Evolutionary conservation across 2,329 filamentous ascomycete species (phyloP), one percentile per base, ranked within the genome.

Genomic region (Exophiala mesophila): DNA sequence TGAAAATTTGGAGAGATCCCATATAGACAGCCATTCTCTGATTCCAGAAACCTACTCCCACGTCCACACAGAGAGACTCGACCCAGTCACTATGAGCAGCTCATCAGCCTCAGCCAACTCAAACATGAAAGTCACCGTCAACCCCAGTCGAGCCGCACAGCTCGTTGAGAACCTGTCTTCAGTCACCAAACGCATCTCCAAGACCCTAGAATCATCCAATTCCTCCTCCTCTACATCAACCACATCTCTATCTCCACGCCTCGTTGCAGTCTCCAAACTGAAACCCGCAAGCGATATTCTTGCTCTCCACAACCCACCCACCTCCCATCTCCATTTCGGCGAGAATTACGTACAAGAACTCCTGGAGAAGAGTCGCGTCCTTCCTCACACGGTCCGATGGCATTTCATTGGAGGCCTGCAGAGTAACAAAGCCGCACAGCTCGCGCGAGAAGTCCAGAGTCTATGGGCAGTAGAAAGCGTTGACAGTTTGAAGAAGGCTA

Each of bases 321-420:
- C 69, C 20, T 64, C 68, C 10, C 49, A 53, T 41, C 55, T 72
- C 13, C 87, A 98, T 67, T 97, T 97, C 63, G 92, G 92, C 57
- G 92, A 98, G 68, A 98, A 98, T 71, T 98, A 98, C 69, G 76
- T 84, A 3, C 85, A 90, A 66, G 92, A 98, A 65, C 77, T 98
- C 40, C 74, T 76, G 45, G 84, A 94, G 62, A 98, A 98, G 66
- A 83, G 88, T 1, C 75, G 77, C 24, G 62, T 95, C 15, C 76
- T 98, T 8, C 90, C 92, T 0, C 68, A 58, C 3, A 76, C 74
- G 23, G 85, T 98, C 53, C 76, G 76, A 57, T 98, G 92, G 92
- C 92, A 98, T 66, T 96, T 97, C 65, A 98, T 97, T 62, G 92
- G 92, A 28, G 88, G 85, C 0, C 69, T 98, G 28, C 92, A 98